Evolutionary conservation across 441 rosid genomes (phyloP).

Genomic region (Gossypium armourianum): DNA sequence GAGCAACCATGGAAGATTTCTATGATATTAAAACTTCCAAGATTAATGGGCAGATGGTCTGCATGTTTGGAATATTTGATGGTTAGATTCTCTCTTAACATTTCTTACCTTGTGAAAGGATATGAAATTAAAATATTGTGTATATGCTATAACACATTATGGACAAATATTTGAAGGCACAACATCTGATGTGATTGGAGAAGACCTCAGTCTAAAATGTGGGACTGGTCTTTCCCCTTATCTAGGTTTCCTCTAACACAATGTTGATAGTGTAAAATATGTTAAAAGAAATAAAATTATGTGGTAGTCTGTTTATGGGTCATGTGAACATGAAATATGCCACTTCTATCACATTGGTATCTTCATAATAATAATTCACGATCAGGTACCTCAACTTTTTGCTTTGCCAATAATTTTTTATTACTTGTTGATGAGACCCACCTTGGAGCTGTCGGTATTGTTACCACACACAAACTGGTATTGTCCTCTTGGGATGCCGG

Average conservation of each 20-base stretch:
- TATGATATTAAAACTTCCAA: constrained; percentile 61
- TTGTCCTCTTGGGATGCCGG: no score
- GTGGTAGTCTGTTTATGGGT: neutral
- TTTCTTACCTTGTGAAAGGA: constrained; percentile 14
- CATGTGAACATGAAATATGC: neutral
- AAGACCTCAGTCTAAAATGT: neutral
- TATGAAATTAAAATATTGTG: neutral
- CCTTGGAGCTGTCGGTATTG: no score
- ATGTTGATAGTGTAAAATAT: neutral
- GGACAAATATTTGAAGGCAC: neutral
- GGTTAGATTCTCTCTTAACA: constrained; percentile 41
- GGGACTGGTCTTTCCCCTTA: neutral
- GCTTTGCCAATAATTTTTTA: no score
- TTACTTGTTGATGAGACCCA: no score
- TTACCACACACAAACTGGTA: no score
- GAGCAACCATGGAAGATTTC: constrained; percentile 90
- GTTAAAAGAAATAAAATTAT: neutral
- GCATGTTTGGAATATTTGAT: constrained; percentile 93
- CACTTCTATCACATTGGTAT: neutral
- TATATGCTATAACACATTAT: neutral
- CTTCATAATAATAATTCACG: neutral
- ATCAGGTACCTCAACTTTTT: no score
- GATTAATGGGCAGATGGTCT: constrained; percentile 58
- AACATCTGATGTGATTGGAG: neutral
- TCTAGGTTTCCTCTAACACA: constrained; percentile 1